Evolutionary conservation across 495 filamentous ascomycete genomes (phyloP).

Genomic region (Penicillium taxi): DNA sequence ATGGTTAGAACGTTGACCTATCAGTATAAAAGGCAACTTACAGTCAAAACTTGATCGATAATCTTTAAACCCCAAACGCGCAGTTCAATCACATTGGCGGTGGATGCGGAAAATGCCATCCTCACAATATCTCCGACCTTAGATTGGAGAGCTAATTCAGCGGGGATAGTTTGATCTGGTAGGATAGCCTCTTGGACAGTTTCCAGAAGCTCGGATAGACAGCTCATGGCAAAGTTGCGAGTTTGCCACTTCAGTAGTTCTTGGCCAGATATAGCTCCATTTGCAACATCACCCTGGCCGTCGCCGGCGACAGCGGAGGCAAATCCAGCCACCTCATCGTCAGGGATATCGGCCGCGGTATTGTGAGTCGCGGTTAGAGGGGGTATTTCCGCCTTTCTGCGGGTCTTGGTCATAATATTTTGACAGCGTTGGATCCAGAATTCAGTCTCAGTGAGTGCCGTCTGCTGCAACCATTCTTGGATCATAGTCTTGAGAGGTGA

Average conservation of each 20-base stretch:
- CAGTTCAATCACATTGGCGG: slow-evolving; percentile 81
- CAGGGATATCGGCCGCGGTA: slow-evolving; percentile 66
- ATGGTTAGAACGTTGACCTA: neutral
- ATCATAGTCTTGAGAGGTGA: slow-evolving; percentile 74
- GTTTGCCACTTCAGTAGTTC: slow-evolving; percentile 95
- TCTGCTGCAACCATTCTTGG: slow-evolving; percentile 85
- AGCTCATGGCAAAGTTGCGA: slow-evolving; percentile 86
- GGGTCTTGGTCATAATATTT: slow-evolving; percentile 79
- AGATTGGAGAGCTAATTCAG: slow-evolving; percentile 67
- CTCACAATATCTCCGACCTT: slow-evolving; percentile 89
- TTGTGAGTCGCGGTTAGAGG: slow-evolving; percentile 41
- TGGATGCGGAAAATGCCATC: slow-evolving; percentile 96
- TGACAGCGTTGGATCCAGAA: slow-evolving; percentile 86
- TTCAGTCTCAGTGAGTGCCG: slow-evolving; percentile 63
- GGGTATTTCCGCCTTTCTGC: slow-evolving; percentile 46
- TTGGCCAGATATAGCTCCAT: slow-evolving; percentile 58
- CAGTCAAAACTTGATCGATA: slow-evolving; percentile 80
- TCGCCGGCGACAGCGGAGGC: slow-evolving; percentile 58
- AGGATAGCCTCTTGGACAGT: slow-evolving; percentile 65
- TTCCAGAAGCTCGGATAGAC: slow-evolving; percentile 74
- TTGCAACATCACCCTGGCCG: slow-evolving; percentile 54
- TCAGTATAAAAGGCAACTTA: neutral
- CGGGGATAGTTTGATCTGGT: slow-evolving; percentile 59
- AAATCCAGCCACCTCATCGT: slow-evolving; percentile 96
- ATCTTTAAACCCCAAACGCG: slow-evolving; percentile 85